A percentile compares a stretch with the other conserved stretches of the same genome.
These are phyloP conservation scores for Rhizophora apiculata DNA, from an alignment of 345 rosid species.

Conservation along the genomic window DNA sequence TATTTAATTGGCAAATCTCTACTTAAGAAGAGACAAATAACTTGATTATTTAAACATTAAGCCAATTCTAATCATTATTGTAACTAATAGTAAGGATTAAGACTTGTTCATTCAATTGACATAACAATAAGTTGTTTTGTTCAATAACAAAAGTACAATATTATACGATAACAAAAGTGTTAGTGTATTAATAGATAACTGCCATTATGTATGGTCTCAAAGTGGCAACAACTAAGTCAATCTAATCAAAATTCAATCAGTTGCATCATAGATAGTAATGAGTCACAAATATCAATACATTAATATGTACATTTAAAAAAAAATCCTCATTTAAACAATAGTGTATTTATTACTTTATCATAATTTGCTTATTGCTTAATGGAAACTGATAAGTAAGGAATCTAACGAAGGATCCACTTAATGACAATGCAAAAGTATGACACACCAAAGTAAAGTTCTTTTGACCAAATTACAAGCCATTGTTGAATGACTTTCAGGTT, in stretches of 20 bases:
- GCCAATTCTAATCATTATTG: neutral
- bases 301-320: neutral
- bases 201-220: neutral
- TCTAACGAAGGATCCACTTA: constrained; percentile 31
- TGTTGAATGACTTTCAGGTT: neutral
- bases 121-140: no score
- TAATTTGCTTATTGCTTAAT: constrained; percentile 32
- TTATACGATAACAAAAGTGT: neutral
- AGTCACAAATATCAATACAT: neutral
- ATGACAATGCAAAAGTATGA: neutral
- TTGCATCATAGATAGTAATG: no score
- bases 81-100: neutral
- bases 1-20: no score
- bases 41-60: neutral
- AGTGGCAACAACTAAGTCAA: neutral
- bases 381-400: constrained; percentile 19
- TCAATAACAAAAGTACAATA: neutral
- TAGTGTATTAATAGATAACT: neutral
- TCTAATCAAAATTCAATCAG: neutral
- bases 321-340: neutral
- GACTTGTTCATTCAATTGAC: neutral
- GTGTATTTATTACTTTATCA: constrained; percentile 24
- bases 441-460: neutral
- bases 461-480: neutral
- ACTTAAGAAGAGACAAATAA: neutral